Conservation (phyloP, 2,329 filamentous ascomycete species). For the Fonsecaea nubica region DNA sequence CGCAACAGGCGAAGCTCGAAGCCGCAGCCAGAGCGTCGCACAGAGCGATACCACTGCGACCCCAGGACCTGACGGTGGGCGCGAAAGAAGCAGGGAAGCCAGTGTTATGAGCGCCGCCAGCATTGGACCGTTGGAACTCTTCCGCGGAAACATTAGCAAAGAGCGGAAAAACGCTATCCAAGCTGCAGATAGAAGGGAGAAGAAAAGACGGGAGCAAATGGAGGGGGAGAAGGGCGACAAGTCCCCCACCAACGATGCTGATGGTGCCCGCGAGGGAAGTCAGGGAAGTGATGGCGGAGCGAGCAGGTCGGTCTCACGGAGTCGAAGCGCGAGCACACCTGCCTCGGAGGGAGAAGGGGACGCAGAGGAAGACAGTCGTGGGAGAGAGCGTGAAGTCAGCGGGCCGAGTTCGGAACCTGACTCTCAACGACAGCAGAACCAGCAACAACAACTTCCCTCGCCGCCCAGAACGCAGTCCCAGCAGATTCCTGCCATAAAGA, state of each 20-base stretch:
- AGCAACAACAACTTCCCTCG: constrained; percentile 6
- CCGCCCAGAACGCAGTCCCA: constrained; percentile 12
- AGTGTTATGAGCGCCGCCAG: constrained; percentile 24
- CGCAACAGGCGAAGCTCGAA: constrained; percentile 15
- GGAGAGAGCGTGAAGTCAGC: constrained; percentile 1
- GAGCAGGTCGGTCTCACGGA: constrained; percentile 18
- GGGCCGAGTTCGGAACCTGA: constrained; percentile 18
- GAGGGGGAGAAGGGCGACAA: constrained; percentile 4
- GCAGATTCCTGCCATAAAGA: constrained; percentile 2
- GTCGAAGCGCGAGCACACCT: constrained; percentile 20
- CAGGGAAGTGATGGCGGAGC: not conserved
- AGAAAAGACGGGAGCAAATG: constrained; percentile 17
- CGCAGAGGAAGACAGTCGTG: not conserved
- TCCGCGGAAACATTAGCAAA: constrained; percentile 27
- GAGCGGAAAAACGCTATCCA: constrained; percentile 2
- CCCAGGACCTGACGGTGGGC: constrained; percentile 8
- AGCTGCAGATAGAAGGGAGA: constrained; percentile 23
- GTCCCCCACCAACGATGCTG: not conserved
- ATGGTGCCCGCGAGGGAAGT: constrained; percentile 4
- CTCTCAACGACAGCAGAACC: not conserved
- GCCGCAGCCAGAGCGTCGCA: constrained; percentile 16
- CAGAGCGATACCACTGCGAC: constrained; percentile 11
- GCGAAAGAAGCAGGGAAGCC: constrained; percentile 21
- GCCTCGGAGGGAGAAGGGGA: not conserved
- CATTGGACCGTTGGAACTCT: constrained; percentile 16